Conservation (phyloP, 306 rosid genomes). For the Ormosia emarginata region DNA sequence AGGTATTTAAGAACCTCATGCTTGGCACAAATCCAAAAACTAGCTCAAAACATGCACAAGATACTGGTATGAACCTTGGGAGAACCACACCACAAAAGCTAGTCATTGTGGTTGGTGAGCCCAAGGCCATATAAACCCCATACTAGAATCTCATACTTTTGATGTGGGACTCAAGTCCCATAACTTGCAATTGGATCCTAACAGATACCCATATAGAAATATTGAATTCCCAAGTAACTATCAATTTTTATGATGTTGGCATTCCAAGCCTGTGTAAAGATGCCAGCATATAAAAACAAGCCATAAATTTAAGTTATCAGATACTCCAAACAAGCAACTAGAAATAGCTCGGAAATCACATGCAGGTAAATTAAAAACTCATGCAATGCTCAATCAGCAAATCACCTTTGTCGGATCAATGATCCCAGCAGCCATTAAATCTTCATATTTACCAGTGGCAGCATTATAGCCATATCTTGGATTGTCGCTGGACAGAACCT, state of each 20-base stretch:
- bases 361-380: neutral
- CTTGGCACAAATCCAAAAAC: neutral
- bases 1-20: neutral
- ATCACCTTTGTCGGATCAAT: slow-evolving; percentile 97
- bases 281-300: neutral
- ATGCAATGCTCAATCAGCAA: neutral
- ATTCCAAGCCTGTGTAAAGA: neutral
- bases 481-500: slow-evolving; percentile 87
- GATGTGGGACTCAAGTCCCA: too few species aligned
- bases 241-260: neutral
- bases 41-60: neutral
- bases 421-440: slow-evolving; percentile 95
- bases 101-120: too few species aligned
- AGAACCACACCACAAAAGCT: too few species aligned
- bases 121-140: too few species aligned
- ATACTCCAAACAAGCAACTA: neutral
- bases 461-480: slow-evolving; percentile 82
- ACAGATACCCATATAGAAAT: neutral
- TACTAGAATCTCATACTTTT: too few species aligned
- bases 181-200: too few species aligned
- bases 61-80: neutral
- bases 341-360: neutral
- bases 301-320: neutral
- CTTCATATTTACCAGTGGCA: slow-evolving; percentile 96
- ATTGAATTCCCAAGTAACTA: too few species aligned